Evolutionary conservation across 306 rosid genomes (phyloP), one percentile per base, ranked within the genome.

Genomic region (Begonia loranthoides): DNA sequence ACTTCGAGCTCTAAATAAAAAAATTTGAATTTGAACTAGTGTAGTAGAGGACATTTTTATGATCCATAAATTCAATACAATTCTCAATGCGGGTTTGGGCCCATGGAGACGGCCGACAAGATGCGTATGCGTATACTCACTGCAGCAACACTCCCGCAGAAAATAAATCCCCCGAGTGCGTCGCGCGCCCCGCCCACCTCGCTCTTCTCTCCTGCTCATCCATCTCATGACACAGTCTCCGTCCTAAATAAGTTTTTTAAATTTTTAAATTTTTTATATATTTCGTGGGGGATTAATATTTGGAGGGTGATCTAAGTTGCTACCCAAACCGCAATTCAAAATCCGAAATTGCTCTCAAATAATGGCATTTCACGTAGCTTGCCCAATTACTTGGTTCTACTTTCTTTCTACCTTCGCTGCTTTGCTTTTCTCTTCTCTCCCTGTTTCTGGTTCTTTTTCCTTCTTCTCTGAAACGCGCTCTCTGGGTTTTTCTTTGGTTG

Each of bases 301-400:
- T 64, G 21, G 65, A 54, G 56, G 45, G 54, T 22, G 67, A 56
- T 9, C 17, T 56, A 28, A 28, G 34, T 28, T 28, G 4, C 73
- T 58, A 66, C 66, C 66, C 34, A 28, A 28, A 28, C 34, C 4
- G 54, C 54, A 54, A 44, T 41, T 43, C 28, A 51, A 62, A 59
- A 49, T 59, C 63, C 57, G n/a, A 79, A 69, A 65, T 69, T 58
- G 41, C 55, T 69, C 66, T 58, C 70, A 67, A 68, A 74, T 62
- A 28, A 81, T 81, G 90, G 90, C 90, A 68, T 81, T 81, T 81
- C 90, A 81, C 78, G 90, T 78, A 59, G 90, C 80, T 68, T 81
- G 90, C 77, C 85, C 90, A 78, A 78, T 81, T 78, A 81, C 90
- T 69, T 78, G 90, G 90, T 79, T 69, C 47, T 17, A 50, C 49